Conservation (phyloP, 768 basidiomycete species). For the Suillus subalutaceus region DNA sequence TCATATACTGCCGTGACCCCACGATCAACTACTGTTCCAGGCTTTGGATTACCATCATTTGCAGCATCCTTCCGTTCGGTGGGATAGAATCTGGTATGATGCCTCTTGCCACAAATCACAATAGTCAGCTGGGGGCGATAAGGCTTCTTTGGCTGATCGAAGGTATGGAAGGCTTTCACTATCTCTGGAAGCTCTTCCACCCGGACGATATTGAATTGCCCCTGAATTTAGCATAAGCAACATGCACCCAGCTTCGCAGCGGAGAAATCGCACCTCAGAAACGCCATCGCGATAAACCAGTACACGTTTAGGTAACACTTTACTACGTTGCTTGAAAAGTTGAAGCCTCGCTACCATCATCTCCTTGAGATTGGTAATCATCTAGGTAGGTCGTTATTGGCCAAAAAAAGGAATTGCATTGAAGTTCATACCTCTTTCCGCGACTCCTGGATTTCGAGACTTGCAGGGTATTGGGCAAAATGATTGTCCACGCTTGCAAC, state of each 20-base stretch:
- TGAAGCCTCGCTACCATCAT: constrained; percentile 54
- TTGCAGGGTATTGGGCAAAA: constrained; percentile 54
- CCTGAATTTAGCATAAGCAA: constrained; percentile 33
- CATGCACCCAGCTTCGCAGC: neutral
- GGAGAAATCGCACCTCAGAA: constrained; percentile 57
- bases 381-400: constrained; percentile 27
- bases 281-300: constrained; percentile 77
- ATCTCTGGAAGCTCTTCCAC: constrained; percentile 48
- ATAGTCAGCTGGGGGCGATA: constrained; percentile 55
- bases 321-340: constrained; percentile 40
- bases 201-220: constrained; percentile 52
- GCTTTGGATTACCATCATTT: constrained; percentile 50
- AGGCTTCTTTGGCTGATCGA: constrained; percentile 35
- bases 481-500: constrained; percentile 49
- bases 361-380: constrained; percentile 49
- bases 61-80: constrained; percentile 46
- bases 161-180: constrained; percentile 42
- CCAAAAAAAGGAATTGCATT: neutral
- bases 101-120: constrained; percentile 59
- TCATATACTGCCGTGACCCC: constrained; percentile 57
- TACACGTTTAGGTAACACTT: constrained; percentile 44
- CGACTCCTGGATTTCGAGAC: constrained; percentile 51
- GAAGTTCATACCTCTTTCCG: constrained; percentile 66
- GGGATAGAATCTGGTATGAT: constrained; percentile 61
- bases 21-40: constrained; percentile 57